These are phyloP conservation scores for Plenodomus tracheiphilus DNA, from an alignment of 2,329 filamentous ascomycete genomes.

Conservation along the genomic window DNA sequence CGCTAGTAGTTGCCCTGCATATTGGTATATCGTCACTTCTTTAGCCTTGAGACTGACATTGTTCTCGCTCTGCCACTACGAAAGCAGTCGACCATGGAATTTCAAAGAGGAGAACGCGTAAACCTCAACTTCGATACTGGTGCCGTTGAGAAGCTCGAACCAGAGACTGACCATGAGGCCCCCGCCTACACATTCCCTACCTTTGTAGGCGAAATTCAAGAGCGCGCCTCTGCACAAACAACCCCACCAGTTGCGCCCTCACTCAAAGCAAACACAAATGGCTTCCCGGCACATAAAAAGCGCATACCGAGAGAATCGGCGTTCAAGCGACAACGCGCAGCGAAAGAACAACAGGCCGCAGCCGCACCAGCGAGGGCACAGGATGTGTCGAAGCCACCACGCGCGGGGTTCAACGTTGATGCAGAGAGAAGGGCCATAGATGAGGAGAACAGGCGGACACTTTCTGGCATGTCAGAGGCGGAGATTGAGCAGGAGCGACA, in stretches of 20 bases:
- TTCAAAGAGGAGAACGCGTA: slow-evolving; percentile 63
- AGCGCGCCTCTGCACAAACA: slow-evolving; percentile 65
- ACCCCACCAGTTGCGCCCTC: slow-evolving; percentile 67
- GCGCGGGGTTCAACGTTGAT: slow-evolving; percentile 34
- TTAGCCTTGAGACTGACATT: slow-evolving; percentile 1
- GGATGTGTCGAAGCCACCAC: slow-evolving; percentile 18
- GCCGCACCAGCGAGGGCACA: slow-evolving; percentile 10
- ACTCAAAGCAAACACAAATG: slow-evolving; percentile 60
- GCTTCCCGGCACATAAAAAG: slow-evolving; percentile 89
- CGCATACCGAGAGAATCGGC: slow-evolving; percentile 68
- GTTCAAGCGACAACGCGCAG: slow-evolving; percentile 72
- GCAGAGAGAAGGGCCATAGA: slow-evolving; percentile 75
- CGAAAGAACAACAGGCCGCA: slow-evolving; percentile 29
- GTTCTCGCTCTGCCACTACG: slow-evolving; percentile 1
- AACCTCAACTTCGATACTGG: slow-evolving; percentile 62
- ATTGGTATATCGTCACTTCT: slow-evolving; percentile 1
- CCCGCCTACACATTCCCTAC: slow-evolving; percentile 20
- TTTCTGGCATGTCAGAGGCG: slow-evolving; percentile 76
- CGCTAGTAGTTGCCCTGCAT: slow-evolving; percentile 12
- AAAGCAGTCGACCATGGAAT: slow-evolving; percentile 42
- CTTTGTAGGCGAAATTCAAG: slow-evolving; percentile 76
- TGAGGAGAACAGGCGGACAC: slow-evolving; percentile 73
- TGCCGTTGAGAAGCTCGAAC: slow-evolving; percentile 48
- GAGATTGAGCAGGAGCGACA: slow-evolving; percentile 81
- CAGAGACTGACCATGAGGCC: slow-evolving; percentile 17